Conservation (phyloP, 2,329 filamentous ascomycete genomes). For the Lomentospora prolificans region DNA sequence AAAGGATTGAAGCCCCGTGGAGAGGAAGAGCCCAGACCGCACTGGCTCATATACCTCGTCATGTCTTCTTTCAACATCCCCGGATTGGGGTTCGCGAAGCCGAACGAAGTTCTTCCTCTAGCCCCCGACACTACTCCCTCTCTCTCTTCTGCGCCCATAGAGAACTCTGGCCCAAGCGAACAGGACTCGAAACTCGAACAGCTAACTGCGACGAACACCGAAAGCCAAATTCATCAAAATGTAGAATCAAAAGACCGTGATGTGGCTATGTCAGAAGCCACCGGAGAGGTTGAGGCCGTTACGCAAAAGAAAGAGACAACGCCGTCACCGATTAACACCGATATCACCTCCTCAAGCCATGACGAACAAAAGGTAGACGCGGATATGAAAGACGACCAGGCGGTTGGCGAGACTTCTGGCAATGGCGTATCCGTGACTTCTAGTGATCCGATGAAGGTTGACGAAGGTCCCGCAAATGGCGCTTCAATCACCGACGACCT, state of each 20-base stretch:
- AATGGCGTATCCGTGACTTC: conserved; percentile 3
- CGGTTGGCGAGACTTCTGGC: background rate
- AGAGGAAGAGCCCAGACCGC: too few species aligned
- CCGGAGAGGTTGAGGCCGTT: background rate
- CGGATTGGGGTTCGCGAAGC: conserved; percentile 31
- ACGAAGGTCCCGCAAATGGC: conserved; percentile 13
- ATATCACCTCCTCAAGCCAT: background rate
- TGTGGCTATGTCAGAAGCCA: background rate
- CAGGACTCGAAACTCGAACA: background rate
- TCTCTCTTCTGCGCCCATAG: conserved; percentile 19
- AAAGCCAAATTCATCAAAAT: background rate
- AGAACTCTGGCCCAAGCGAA: too few species aligned
- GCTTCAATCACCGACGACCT: conserved; percentile 27
- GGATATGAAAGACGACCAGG: background rate
- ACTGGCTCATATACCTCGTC: background rate
- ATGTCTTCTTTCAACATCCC: conserved; percentile 35
- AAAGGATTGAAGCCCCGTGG: too few species aligned
- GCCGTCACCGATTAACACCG: background rate
- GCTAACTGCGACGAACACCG: background rate
- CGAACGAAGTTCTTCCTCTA: conserved; percentile 30
- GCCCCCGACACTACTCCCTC: conserved; percentile 17
- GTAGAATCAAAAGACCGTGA: background rate
- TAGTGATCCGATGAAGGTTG: conserved; percentile 25
- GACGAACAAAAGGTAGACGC: background rate
- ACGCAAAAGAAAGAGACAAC: background rate